These are phyloP conservation scores for Auriscalpium vulgare DNA, from an alignment of 768 basidiomycete genomes.

Conservation along the genomic window DNA sequence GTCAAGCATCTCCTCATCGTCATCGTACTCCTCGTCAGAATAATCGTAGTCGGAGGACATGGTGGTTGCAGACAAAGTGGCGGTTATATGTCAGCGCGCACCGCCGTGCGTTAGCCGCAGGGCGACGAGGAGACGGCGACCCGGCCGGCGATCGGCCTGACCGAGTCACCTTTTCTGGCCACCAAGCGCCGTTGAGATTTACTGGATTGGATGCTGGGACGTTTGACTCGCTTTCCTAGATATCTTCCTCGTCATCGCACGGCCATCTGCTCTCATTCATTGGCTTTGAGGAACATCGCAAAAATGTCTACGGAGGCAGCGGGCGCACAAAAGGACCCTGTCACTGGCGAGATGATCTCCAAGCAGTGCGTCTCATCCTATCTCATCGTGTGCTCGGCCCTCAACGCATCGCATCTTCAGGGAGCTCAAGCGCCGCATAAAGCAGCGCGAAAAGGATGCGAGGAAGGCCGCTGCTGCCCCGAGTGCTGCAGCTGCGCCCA, in stretches of 20 bases:
- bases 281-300: neutral
- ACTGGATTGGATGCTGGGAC: constrained; percentile 13
- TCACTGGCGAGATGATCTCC: constrained; percentile 95
- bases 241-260: neutral
- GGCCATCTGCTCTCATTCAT: neutral
- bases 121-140: neutral
- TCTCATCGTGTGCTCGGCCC: constrained; percentile 13
- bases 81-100: neutral
- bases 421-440: constrained; percentile 90
- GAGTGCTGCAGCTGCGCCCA: constrained; percentile 27
- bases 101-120: neutral
- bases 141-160: neutral
- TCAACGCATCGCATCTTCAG: constrained; percentile 36
- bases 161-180: neutral
- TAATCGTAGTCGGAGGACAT: constrained; percentile 65
- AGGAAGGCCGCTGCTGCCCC: constrained; percentile 73
- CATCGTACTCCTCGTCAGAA: constrained; percentile 66
- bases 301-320: constrained; percentile 32
- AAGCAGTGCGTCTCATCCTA: constrained; percentile 61
- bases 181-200: constrained; percentile 4
- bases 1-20: constrained; percentile 59
- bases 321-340: constrained; percentile 59
- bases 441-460: constrained; percentile 64
- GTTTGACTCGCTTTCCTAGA: constrained; percentile 14
- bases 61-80: constrained; percentile 4